Base-by-base conservation (phyloP, 2,329 filamentous ascomycete genomes). In the Alternaria sp. region DNA sequence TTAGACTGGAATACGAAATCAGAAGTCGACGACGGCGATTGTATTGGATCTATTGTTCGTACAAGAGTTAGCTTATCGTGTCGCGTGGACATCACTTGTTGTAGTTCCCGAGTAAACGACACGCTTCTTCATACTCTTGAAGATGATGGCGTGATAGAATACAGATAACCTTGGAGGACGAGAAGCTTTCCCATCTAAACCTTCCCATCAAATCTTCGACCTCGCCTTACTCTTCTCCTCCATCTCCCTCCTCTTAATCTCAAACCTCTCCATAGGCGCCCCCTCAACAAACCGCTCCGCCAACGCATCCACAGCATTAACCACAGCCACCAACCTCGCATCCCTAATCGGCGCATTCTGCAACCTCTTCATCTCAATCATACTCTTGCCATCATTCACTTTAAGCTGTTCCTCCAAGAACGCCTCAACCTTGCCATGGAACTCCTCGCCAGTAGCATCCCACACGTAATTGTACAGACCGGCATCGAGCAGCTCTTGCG, bases 341-440 rank as follows among this genome's bases (percentile, higher is more conserved):
- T 81, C 80, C 59, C 84, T 75, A 50, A 84, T 71, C 12, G 79
- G 79, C 6, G 78, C 77, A 76, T 85, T 86, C 73, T 84, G 82
- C 72, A 86, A 68, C 69, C 84, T 78, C 76, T 85, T 86, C 69
- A 78, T 80, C 79, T 85, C 84, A 71, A 85, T 84, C 83, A 86
- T 85, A 69, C 82, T 84, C 75, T 82, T 83, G 20, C 83, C 83
- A 75, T 86, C 84, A 72, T 85, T 85, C 0, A 78, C 71, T 53
- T 71, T 71, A 44, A 86, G 66, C 72, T 84, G 81, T 21, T 76
- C 80, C 45, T 82, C 73, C 62, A 86, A 67, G 60, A 82, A 86
- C 46, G 64, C 70, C 2, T 77, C 55, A 1, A 86, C 83, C 59
- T 79, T 74, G 1, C 65, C 67, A 18, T 83, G 82, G 58, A 86